Conservation (phyloP, 805 yeast species). For the Teunomyces funiuensis region DNA sequence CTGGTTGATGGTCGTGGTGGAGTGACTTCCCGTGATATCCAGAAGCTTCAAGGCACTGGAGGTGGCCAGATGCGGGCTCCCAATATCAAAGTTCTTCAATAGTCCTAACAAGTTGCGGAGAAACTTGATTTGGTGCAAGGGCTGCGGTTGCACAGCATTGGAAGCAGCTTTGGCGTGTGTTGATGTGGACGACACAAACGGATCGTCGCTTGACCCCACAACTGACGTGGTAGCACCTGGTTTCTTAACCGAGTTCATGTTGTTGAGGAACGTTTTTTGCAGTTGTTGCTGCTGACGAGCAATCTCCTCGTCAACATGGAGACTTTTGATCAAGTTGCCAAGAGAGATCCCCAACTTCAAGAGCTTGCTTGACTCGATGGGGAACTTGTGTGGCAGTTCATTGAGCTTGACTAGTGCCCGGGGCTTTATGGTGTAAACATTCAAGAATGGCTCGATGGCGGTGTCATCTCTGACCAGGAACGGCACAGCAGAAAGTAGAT, state of each 20-base stretch:
- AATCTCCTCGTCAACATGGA: constrained; percentile 34
- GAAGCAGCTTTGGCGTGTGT: constrained; percentile 10
- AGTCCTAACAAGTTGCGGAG: constrained; percentile 31
- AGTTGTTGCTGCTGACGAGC: constrained; percentile 26
- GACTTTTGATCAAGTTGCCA: constrained; percentile 39
- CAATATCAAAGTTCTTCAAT: constrained; percentile 42
- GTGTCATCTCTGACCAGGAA: constrained; percentile 21
- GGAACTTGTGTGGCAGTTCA: constrained; percentile 23
- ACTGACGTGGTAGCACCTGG: neutral
- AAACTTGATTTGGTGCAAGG: constrained; percentile 33
- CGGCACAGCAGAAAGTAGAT: constrained; percentile 35
- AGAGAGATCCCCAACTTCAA: constrained; percentile 42
- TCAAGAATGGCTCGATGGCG: constrained; percentile 25
- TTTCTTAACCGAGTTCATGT: constrained; percentile 13
- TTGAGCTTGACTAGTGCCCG: constrained; percentile 19
- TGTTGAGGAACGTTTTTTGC: constrained; percentile 15
- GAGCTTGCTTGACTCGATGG: constrained; percentile 37
- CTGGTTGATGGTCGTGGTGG: constrained; percentile 15
- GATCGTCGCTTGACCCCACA: no score
- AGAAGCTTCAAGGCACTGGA: constrained; percentile 6
- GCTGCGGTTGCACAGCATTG: constrained; percentile 17
- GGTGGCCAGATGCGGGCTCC: constrained; percentile 12
- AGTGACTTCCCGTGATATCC: constrained; percentile 11
- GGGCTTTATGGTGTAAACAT: constrained; percentile 27
- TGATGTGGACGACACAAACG: constrained; percentile 7